Conservation (phyloP, 2,329 filamentous ascomycete genomes). For the Microdochium trichocladiopsis region DNA sequence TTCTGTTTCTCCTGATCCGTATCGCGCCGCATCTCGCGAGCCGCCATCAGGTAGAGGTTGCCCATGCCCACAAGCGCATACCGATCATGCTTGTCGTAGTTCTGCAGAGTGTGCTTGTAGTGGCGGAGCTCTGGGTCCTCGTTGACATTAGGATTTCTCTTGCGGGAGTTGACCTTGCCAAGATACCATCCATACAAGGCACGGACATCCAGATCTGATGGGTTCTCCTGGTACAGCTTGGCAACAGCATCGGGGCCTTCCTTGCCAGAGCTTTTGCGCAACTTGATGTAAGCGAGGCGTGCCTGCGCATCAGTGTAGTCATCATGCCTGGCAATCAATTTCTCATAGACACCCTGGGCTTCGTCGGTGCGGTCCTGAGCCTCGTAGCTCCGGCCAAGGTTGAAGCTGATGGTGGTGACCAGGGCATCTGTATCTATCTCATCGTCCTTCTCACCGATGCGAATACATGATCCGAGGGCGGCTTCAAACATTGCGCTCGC, state of each 20-base stretch:
- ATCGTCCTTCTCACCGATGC: slow-evolving; percentile 67
- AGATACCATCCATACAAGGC: slow-evolving; percentile 94
- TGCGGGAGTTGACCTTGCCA: slow-evolving; percentile 72
- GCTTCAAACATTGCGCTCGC: slow-evolving; percentile 87
- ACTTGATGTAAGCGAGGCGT: slow-evolving; percentile 81
- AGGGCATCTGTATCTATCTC: slow-evolving; percentile 81
- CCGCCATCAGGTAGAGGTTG: slow-evolving; percentile 74
- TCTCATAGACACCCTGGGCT: slow-evolving; percentile 83
- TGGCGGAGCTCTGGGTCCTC: slow-evolving; percentile 91
- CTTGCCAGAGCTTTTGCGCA: slow-evolving; percentile 73
- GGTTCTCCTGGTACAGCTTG: slow-evolving; percentile 78
- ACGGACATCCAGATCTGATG: slow-evolving; percentile 82
- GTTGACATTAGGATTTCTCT: slow-evolving; percentile 69
- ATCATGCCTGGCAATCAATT: slow-evolving; percentile 72
- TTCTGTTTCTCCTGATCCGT: slow-evolving; percentile 88
- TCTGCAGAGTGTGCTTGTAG: slow-evolving; percentile 92
- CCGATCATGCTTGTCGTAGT: slow-evolving; percentile 95
- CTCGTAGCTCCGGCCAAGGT: slow-evolving; percentile 89
- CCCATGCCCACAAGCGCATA: slow-evolving; percentile 97
- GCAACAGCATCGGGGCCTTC: slow-evolving; percentile 82
- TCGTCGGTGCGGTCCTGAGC: slow-evolving; percentile 73
- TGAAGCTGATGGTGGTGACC: slow-evolving; percentile 94
- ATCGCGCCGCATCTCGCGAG: slow-evolving; percentile 89
- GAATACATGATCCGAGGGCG: slow-evolving; percentile 82
- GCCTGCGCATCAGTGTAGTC: slow-evolving; percentile 92